Percentiles rank a stretch among this genome's conserved stretches.
Conservation (phyloP, 2,329 filamentous ascomycete species). For the Trichoderma sp. region DNA sequence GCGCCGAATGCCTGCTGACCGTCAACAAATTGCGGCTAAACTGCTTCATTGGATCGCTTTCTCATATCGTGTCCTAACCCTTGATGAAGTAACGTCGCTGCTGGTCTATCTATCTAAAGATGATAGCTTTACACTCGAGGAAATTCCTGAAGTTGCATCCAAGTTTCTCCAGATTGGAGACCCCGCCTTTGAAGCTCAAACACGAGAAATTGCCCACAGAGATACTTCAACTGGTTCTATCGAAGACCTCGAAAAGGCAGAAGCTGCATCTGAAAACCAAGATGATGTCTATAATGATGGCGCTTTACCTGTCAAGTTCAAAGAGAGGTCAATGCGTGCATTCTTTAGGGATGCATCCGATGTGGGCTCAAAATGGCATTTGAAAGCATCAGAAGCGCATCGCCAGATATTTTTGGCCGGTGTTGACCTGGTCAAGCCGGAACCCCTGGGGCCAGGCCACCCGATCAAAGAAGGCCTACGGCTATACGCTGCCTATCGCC, state of each 20-base stretch:
- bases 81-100: constrained; percentile 27
- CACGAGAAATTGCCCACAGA: not conserved
- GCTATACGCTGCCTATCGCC: constrained; percentile 21
- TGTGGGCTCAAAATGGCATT: constrained; percentile 3
- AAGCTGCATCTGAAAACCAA: not conserved
- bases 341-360: constrained; percentile 26
- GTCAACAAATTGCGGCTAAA: constrained; percentile 23
- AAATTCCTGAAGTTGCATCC: constrained; percentile 27
- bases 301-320: constrained; percentile 28
- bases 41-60: constrained; percentile 32
- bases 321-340: constrained; percentile 31
- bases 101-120: constrained; percentile 23
- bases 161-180: constrained; percentile 30
- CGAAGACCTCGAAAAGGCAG: constrained; percentile 24
- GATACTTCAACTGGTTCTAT: constrained; percentile 16
- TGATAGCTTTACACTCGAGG: constrained; percentile 27
- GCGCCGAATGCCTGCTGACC: constrained; percentile 23
- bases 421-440: constrained; percentile 20
- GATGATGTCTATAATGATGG: constrained; percentile 29
- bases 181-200: constrained; percentile 26
- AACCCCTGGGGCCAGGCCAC: not conserved
- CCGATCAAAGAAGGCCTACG: not conserved
- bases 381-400: constrained; percentile 26
- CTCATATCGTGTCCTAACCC: constrained; percentile 23
- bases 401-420: constrained; percentile 27